Evolutionary conservation across 2,329 filamentous ascomycete species (phyloP).

Genomic region (Colletotrichum navitas): DNA sequence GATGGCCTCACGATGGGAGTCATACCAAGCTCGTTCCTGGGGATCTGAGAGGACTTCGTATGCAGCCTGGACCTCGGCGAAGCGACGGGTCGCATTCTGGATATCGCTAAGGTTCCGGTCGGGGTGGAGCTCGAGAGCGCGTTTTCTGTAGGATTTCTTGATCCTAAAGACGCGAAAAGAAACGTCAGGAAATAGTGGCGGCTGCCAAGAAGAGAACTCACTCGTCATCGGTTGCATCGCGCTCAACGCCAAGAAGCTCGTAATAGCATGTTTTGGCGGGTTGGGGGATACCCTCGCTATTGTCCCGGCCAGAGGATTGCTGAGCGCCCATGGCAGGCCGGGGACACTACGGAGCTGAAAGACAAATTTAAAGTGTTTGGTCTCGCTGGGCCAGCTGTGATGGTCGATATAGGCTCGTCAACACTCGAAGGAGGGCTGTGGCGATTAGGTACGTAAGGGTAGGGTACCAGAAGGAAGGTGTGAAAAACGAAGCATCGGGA

Average conservation of each 20-base stretch:
- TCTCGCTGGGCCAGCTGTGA: neutral
- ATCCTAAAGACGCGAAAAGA: conserved; percentile 67
- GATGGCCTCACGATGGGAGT: conserved; percentile 90
- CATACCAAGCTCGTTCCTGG: conserved; percentile 97
- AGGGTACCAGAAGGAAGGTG: neutral
- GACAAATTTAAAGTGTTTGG: neutral
- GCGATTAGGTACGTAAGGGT: too few species aligned
- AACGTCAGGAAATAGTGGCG: conserved; percentile 26
- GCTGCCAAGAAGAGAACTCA: conserved; percentile 52
- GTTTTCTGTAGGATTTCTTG: conserved; percentile 91
- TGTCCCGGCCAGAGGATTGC: conserved; percentile 61
- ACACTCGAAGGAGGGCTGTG: neutral
- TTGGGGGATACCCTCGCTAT: conserved; percentile 44
- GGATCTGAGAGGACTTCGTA: conserved; percentile 97
- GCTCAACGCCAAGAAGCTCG: conserved; percentile 81
- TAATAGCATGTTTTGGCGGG: conserved; percentile 82
- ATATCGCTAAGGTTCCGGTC: conserved; percentile 92
- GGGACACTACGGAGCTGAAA: neutral
- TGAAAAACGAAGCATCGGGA: neutral
- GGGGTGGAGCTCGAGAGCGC: conserved; percentile 93
- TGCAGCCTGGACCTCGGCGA: conserved; percentile 92
- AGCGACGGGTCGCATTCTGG: conserved; percentile 84
- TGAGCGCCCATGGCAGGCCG: conserved; percentile 65
- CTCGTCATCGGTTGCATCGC: conserved; percentile 84
- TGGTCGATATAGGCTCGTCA: neutral